Base-by-base conservation (phyloP, 305 asterid species). In the Rubia peregrina region DNA sequence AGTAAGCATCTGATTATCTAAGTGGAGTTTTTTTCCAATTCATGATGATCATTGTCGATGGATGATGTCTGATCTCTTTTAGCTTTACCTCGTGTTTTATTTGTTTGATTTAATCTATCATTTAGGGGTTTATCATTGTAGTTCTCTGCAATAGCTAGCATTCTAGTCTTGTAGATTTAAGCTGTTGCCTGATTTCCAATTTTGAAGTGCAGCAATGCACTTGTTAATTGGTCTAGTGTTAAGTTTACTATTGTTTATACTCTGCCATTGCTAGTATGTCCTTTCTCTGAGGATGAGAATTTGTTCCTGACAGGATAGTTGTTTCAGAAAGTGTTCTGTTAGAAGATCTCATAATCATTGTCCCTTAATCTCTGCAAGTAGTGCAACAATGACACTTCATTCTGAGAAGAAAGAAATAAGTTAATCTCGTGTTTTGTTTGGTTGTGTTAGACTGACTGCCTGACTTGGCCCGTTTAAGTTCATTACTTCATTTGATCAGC, bases 131-230 rank as follows among this genome's bases (percentile, higher is more conserved):
- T 55, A 16, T 16, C 17, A 17, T 16, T 49, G 21, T 53, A 17
- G 64, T 33, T 21, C 9, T 38, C 38, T 53, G 13, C 72, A 55
- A 1, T 22, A 3, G 11, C 17, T 42, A 13, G 67, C 43, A 40
- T 42, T 40, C 43, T 38, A 36, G 30, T 22, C 17, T 57, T 55
- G n/a, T 41, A 40, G 66, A 56, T 40, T 5, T 6, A 56, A 12
- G 62, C 21, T 13, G 73, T 38, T 41, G 65, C 24, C 22, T 69
- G 66, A 56, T n/a, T 56, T 21, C 9, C 42, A 61, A 40, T n/a
- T 56, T n/a, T 12, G 9, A 33, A 17, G 17, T 9, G 60, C 56
- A 53, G 40, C 40, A 48, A 43, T 14, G 51, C 53, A 57, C 17
- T 41, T 57, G 56, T 41, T 9, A 59, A 44, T 57, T 57, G 55